These are phyloP conservation scores for Mrakia gelida DNA, from an alignment of 768 basidiomycete genomes.

Conservation along the genomic window DNA sequence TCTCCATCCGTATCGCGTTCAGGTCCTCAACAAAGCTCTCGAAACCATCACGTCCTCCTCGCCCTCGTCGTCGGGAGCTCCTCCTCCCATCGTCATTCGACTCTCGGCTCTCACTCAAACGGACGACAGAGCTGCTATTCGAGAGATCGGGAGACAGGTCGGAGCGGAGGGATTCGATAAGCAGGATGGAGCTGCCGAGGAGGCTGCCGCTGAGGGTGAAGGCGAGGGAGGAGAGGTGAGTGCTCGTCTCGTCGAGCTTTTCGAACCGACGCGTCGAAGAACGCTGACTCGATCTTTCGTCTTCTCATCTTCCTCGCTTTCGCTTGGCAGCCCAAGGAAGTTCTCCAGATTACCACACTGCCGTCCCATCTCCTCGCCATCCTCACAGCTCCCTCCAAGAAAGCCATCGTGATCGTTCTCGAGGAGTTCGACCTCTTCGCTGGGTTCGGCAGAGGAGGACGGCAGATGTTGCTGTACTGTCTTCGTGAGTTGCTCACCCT, in stretches of 20 bases:
- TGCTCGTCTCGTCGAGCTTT: neutral
- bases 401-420: conserved; percentile 65
- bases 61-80: conserved; percentile 21
- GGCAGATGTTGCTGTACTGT: conserved; percentile 91
- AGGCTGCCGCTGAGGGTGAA: neutral
- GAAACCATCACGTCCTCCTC: neutral
- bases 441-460: conserved; percentile 60
- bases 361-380: conserved; percentile 54
- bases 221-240: conserved; percentile 37
- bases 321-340: neutral
- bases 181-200: neutral
- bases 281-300: no score
- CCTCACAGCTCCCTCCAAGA: conserved; percentile 52
- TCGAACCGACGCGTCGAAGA: neutral
- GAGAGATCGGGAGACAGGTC: conserved; percentile 84
- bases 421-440: conserved; percentile 94
- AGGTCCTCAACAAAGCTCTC: conserved; percentile 34
- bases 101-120: conserved; percentile 80
- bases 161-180: conserved; percentile 45
- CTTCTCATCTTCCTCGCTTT: neutral
- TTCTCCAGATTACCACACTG: conserved; percentile 49
- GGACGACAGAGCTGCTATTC: conserved; percentile 83
- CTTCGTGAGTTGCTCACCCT: conserved; percentile 49
- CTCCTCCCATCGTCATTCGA: conserved; percentile 43
- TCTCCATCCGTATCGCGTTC: no score